Base-by-base conservation (phyloP, 2,329 filamentous ascomycete genomes). In the Microcyclospora pomicola region DNA sequence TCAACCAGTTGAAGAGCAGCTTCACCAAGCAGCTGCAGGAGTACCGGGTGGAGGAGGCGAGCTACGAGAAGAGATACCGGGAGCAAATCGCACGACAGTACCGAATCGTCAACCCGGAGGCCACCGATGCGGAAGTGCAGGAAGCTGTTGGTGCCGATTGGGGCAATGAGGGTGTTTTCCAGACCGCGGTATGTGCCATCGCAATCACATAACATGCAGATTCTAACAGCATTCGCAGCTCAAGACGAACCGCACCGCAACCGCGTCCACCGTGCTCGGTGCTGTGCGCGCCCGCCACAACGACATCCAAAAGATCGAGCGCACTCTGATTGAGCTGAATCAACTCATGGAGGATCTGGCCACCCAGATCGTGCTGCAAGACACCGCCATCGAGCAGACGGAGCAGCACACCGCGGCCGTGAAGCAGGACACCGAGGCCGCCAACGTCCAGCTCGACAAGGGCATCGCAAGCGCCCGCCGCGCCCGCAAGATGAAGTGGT, bases 81-180 rank as follows among this genome's bases (percentile, higher is more conserved):
- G 80, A 86, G 46, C 80, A 85, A 59, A 84, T 88, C 55, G 75
- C 75, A 41, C 72, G 83, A 52, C 83, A 91, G 61, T 87, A 83
- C 61, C 71, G 75, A 40, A 86, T 88, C 54, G 81, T 58, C 35
- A 58, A 58, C 35, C 82, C 82, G 36, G 77, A 85, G 33, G 83
- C 82, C n/a, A 72, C 72, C 35, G 80, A 86, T 42, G 65, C 71
- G 1, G 80, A 88, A 60, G 77, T 87, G 2, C 65, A 70, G 35
- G 66, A 82, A 56, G 81, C 81, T 3, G 66, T 75, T 15, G 69
- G 82, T 49, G 67, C 75, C 38, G 77, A 86, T 56, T 82, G 81
- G 78, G 75, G 78, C 38, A 73, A 82, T 42, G 79, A 87, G 63
- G 80, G 81, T 52, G 77, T 91, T 39, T 91, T 88, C 65, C 80